phyloP scores from a whole-genome alignment of 805 yeast species.

The Ogataea trehaloabstinens region DNA sequence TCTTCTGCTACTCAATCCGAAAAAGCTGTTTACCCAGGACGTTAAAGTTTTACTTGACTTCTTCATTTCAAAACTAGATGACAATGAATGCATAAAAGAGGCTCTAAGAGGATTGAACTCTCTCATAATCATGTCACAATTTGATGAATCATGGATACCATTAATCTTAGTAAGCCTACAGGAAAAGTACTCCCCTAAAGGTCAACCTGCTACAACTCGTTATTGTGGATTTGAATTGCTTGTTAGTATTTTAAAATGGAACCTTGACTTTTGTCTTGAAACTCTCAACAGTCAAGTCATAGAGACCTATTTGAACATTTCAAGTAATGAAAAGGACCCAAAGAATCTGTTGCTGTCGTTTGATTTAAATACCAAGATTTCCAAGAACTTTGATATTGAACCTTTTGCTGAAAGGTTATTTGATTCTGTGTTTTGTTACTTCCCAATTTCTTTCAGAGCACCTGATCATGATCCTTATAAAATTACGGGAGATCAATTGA shows the following conservation, averaged over 20 bases:
- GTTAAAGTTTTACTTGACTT: slow-evolving; percentile 54
- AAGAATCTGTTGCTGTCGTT: slow-evolving; percentile 76
- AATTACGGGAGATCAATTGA: slow-evolving; percentile 72
- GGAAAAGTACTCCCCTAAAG: slow-evolving; percentile 51
- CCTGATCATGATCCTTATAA: slow-evolving; percentile 87
- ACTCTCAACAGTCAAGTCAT: slow-evolving; percentile 43
- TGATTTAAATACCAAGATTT: slow-evolving; percentile 47
- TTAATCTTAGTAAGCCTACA: slow-evolving; percentile 36
- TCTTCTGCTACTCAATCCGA: slow-evolving; percentile 26
- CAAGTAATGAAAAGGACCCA: slow-evolving; percentile 94
- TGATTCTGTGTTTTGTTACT: slow-evolving; percentile 89
- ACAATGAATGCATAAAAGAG: slow-evolving; percentile 50
- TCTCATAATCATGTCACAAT: slow-evolving; percentile 51
- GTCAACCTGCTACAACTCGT: slow-evolving; percentile 61
- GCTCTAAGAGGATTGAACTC: slow-evolving; percentile 54
- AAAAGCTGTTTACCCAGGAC: slow-evolving; percentile 40
- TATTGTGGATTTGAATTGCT: slow-evolving; percentile 55
- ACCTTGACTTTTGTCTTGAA: slow-evolving; percentile 21
- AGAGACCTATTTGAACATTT: slow-evolving; percentile 59
- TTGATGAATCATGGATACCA: slow-evolving; percentile 35
- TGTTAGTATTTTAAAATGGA: slow-evolving; percentile 32
- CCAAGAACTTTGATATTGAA: slow-evolving; percentile 39
- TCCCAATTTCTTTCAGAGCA: slow-evolving; percentile 93
- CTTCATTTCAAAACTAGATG: slow-evolving; percentile 64
- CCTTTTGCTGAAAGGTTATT: slow-evolving; percentile 65